Evolutionary conservation across 2,329 filamentous ascomycete species (phyloP).

Genomic region (Fusarium liriodendri): DNA sequence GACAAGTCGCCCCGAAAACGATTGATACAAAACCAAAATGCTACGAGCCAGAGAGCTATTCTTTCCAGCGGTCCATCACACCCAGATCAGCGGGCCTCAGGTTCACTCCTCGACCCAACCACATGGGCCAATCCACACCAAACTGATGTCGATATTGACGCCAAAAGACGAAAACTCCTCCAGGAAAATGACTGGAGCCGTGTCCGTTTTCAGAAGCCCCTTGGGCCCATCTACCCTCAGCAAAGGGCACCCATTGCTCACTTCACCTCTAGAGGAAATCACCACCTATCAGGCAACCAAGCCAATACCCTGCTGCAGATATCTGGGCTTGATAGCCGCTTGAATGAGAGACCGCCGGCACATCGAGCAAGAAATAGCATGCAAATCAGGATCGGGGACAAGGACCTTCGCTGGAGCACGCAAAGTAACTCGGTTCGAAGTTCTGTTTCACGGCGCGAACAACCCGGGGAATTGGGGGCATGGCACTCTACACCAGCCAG

Average conservation of each 20-base stretch:
- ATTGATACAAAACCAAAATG: slow-evolving; percentile 14
- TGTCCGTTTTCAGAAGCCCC: slow-evolving; percentile 46
- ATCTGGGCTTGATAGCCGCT: neutral
- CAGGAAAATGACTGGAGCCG: slow-evolving; percentile 48
- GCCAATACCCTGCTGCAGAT: neutral
- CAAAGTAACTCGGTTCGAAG: slow-evolving; percentile 43
- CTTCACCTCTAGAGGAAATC: neutral
- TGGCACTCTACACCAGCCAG: neutral
- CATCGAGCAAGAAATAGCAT: slow-evolving; percentile 19
- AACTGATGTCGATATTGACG: slow-evolving; percentile 23
- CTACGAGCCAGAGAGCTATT: neutral
- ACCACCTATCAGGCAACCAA: neutral
- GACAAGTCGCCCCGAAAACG: slow-evolving; percentile 18
- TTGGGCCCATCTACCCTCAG: slow-evolving; percentile 36
- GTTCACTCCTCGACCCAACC: neutral
- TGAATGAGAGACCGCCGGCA: neutral
- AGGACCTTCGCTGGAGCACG: slow-evolving; percentile 45
- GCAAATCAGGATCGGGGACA: slow-evolving; percentile 44
- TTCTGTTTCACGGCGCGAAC: slow-evolving; percentile 1
- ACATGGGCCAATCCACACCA: neutral
- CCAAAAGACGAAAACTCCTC: slow-evolving; percentile 43
- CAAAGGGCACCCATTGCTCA: slow-evolving; percentile 7
- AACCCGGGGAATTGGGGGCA: neutral
- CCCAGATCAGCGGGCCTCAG: neutral
- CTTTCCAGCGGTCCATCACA: neutral